Conservation (phyloP, 2,329 filamentous ascomycete genomes). For the Cercospora janseana region DNA sequence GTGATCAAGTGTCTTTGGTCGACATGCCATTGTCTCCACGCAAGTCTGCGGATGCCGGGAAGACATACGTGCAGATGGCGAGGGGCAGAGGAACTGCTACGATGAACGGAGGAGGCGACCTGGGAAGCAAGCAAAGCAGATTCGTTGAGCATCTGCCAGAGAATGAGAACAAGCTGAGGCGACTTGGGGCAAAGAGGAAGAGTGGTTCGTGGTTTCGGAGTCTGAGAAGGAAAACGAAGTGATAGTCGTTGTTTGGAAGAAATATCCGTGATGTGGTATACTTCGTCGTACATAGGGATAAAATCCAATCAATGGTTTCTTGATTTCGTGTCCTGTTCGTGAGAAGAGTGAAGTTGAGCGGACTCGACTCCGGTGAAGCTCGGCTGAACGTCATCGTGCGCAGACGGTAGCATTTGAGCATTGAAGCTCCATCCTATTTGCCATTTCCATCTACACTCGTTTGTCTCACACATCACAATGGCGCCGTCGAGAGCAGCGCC, state of each 20-base stretch:
- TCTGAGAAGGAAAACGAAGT: slow-evolving; percentile 5
- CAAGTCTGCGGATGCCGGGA: neutral
- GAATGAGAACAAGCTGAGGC: slow-evolving; percentile 13
- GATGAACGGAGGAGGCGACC: neutral
- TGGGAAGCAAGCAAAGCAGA: neutral
- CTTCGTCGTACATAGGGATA: neutral
- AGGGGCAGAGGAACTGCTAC: neutral
- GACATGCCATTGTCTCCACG: neutral
- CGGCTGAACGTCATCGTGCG: slow-evolving; percentile 8
- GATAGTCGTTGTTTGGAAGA: neutral
- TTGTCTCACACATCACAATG: slow-evolving; percentile 17
- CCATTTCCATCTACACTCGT: neutral
- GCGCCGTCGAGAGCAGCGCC: slow-evolving; percentile 27
- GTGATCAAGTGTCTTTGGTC: neutral
- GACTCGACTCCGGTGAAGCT: slow-evolving; percentile 7
- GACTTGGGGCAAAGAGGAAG: neutral
- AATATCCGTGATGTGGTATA: neutral
- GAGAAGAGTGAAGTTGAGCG: slow-evolving; percentile 8
- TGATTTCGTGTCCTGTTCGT: neutral
- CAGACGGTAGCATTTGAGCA: neutral
- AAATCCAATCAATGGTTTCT: neutral
- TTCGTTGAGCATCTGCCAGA: slow-evolving; percentile 17
- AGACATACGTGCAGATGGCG: neutral
- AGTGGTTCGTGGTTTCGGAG: slow-evolving; percentile 7
- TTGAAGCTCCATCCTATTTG: neutral